Evolutionary conservation across 1,284 basidiomycete species (phyloP), one percentile per base, ranked within the genome.

Genomic region (Neotropicomus parvogracilis): DNA sequence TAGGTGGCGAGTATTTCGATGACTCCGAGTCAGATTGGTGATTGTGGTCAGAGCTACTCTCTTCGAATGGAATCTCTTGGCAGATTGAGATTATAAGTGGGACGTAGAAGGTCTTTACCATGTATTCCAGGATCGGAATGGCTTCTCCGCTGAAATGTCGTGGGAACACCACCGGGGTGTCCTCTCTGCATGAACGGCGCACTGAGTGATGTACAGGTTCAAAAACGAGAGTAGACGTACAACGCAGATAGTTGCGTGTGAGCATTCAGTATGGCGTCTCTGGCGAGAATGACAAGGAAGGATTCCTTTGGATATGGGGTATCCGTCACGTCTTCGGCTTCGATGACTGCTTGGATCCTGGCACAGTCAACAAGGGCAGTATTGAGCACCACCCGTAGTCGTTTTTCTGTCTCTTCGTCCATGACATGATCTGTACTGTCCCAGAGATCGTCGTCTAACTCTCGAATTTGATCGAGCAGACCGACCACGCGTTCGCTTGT

Each of bases 321-420:
- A 2, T n/a, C 12, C 9, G 50, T 53, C 7, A 21, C 7, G 8
- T 27, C 17, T 29, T 51, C 50, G 20, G 41, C 19, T 17, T 40
- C 41, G n/a, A 51, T 10, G 20, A 52, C 49, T 28, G 41, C 49
- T 3, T 21, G 50, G 20, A 52, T 53, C 34, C 50, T 28, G 4
- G 43, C 35, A 20, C 50, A 52, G 27, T 52, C 50, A 5, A n/a
- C 12, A 13, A 52, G 39, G 2, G 43, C 42, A 2, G 20, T 31
- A 21, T 52, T 38, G 24, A 52, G 53, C 6, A 27, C 26, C 11
- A 13, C 26, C 10, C 34, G 35, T 5, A 47, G 20, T 12, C 35
- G 38, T 3, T 35, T 16, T 20, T 28, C 3, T 17, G 5, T 6
- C 3, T 38, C 26, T 4, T 26, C 3, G 12, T 47, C 29, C 6